A percentile compares a stretch with the other conserved stretches of the same genome.
phyloP scores from a whole-genome alignment of 352 stramenopile species.

The Pythium aristosporum region DNA sequence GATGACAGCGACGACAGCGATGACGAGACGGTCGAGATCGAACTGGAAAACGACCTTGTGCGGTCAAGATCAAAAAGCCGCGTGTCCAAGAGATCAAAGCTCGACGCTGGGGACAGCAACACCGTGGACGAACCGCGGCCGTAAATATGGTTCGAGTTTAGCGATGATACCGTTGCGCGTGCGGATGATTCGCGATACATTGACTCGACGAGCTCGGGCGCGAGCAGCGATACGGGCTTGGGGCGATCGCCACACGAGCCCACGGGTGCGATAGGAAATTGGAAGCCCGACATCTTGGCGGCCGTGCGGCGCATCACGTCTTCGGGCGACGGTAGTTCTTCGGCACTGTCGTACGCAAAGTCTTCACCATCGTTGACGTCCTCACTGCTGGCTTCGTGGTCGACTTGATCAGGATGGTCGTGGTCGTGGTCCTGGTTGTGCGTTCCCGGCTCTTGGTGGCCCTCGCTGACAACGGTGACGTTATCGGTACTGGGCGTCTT shows the following conservation, averaged over 20 bases:
- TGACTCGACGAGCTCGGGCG: constrained; percentile 15
- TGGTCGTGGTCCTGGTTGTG: neutral
- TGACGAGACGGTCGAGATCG: constrained; percentile 24
- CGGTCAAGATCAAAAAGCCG: constrained; percentile 14
- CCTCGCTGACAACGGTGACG: neutral
- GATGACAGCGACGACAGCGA: constrained; percentile 19
- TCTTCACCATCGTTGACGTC: neutral
- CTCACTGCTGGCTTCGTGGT: neutral
- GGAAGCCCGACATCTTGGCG: constrained; percentile 8
- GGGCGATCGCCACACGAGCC: neutral
- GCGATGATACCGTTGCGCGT: neutral
- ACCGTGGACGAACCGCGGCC: constrained; percentile 13
- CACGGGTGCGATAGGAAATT: constrained; percentile 1
- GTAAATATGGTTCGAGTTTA: constrained; percentile 10
- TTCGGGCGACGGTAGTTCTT: constrained; percentile 19
- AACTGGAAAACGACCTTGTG: constrained; percentile 20
- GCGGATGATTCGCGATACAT: constrained; percentile 15
- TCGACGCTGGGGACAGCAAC: constrained; percentile 19
- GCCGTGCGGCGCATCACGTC: constrained; percentile 22
- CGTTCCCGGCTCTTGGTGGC: neutral
- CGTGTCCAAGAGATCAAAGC: constrained; percentile 18
- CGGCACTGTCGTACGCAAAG: constrained; percentile 7
- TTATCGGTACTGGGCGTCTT: constrained; percentile 12
- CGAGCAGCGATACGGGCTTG: constrained; percentile 19
- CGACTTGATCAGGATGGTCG: neutral